phyloP scores from a whole-genome alignment of 169 alveolate genomes.

The Plasmodium vinckei region DNA sequence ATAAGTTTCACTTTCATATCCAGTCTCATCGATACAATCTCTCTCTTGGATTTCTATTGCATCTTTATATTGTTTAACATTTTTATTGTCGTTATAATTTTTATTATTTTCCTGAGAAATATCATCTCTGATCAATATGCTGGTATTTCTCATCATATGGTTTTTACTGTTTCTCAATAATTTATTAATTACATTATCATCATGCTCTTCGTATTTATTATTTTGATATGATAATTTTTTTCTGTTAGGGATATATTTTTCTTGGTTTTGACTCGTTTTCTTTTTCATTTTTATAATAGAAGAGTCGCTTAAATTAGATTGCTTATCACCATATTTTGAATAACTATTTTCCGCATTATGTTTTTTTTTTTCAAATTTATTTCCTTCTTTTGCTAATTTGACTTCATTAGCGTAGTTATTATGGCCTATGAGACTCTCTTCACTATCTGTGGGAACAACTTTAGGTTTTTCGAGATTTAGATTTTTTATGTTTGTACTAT shows the following conservation, averaged over 20 bases:
- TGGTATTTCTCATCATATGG: too few relatives aligned
- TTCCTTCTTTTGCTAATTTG: background rate
- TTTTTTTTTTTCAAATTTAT: background rate
- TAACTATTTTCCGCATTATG: too few relatives aligned
- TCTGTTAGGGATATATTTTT: too few relatives aligned
- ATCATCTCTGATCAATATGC: too few relatives aligned
- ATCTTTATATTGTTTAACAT: background rate
- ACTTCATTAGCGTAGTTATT: background rate
- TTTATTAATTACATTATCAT: too few relatives aligned
- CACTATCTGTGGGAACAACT: constrained; percentile 43
- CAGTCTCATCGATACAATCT: background rate
- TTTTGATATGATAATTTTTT: too few relatives aligned
- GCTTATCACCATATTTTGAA: background rate
- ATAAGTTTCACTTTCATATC: background rate
- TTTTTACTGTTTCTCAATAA: too few relatives aligned
- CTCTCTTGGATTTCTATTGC: background rate
- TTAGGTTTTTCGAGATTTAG: constrained; percentile 33
- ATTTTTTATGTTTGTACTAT: constrained; percentile 3
- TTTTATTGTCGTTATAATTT: background rate
- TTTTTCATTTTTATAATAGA: constrained; percentile 7
- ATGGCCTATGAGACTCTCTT: constrained; percentile 2
- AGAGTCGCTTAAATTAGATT: constrained; percentile 13
- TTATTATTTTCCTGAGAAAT: background rate
- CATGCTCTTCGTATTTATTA: too few relatives aligned
- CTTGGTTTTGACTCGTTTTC: too few relatives aligned